Evolutionary conservation across 345 rosid species (phyloP).

Genomic region (Murraya paniculata): DNA sequence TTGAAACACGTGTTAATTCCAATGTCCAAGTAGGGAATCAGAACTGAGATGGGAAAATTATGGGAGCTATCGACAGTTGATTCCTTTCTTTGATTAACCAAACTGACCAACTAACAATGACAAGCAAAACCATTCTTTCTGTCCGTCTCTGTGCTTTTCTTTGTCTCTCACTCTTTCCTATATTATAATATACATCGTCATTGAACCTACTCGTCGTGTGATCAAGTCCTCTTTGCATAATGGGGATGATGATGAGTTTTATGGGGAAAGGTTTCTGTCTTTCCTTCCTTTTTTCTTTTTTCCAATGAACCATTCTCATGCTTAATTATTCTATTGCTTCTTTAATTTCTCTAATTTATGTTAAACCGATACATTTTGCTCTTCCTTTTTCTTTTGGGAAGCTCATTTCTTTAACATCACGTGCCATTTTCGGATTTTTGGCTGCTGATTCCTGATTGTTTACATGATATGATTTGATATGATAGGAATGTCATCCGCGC

Average conservation of each 20-base stretch:
- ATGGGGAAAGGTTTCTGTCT: conserved; percentile 52
- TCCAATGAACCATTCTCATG: not conserved
- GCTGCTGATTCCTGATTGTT: not conserved
- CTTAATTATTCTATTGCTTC: too few relatives aligned
- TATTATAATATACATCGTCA: not conserved
- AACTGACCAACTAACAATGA: not conserved
- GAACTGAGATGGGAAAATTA: not conserved
- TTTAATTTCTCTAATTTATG: not conserved
- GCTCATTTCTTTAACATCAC: not conserved
- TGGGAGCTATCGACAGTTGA: not conserved
- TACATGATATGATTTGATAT: not conserved
- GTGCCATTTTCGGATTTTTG: not conserved
- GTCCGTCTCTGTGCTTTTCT: not conserved
- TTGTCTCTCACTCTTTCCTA: not conserved
- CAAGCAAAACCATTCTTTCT: conserved; percentile 11
- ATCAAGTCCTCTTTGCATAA: conserved; percentile 16
- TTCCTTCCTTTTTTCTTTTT: too few relatives aligned
- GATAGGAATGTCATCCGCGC: conserved; percentile 52
- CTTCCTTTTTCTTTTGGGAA: not conserved
- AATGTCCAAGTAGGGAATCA: conserved; percentile 23
- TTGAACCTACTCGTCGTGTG: not conserved
- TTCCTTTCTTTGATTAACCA: conserved; percentile 34
- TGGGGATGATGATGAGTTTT: conserved; percentile 61
- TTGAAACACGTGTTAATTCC: not conserved
- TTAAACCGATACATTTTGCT: too few relatives aligned